Evolutionary conservation across 2,329 filamentous ascomycete genomes (phyloP).

Genomic region (Biscogniauxia sp.): DNA sequence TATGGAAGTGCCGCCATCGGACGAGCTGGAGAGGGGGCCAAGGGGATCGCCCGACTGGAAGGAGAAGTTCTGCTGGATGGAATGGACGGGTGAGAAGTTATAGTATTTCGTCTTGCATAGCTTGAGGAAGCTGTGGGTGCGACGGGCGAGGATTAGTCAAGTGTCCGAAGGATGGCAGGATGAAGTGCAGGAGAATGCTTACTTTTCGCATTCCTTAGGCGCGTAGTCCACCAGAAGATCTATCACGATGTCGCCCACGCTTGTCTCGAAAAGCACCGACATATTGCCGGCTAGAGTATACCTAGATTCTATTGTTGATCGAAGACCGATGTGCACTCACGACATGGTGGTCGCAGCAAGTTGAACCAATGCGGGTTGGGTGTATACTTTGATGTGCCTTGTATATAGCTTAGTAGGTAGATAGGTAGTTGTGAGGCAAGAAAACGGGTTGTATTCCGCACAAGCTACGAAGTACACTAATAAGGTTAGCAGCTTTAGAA

Average conservation of each 20-base stretch:
- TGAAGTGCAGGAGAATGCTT: slow-evolving; percentile 36
- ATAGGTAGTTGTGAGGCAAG: too few relatives aligned
- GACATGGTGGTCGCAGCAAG: too few relatives aligned
- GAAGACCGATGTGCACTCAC: too few relatives aligned
- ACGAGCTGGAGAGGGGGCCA: slow-evolving; percentile 77
- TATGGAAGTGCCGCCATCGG: slow-evolving; percentile 90
- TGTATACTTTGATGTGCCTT: too few relatives aligned
- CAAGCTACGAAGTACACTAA: too few relatives aligned
- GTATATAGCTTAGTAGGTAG: too few relatives aligned
- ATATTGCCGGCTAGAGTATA: slow-evolving; percentile 46
- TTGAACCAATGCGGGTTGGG: too few relatives aligned
- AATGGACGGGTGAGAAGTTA: slow-evolving; percentile 92
- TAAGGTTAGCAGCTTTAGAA: too few relatives aligned
- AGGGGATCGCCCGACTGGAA: slow-evolving; percentile 96
- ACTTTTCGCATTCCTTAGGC: slow-evolving; percentile 94
- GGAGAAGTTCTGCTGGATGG: slow-evolving; percentile 90
- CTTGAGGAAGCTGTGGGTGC: slow-evolving; percentile 79
- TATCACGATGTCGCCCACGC: slow-evolving; percentile 88
- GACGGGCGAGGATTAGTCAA: slow-evolving; percentile 45
- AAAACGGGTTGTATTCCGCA: too few relatives aligned
- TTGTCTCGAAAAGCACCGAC: slow-evolving; percentile 94
- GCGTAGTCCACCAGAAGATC: slow-evolving; percentile 87
- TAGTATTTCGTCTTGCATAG: slow-evolving; percentile 99
- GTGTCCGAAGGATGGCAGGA: slow-evolving; percentile 3
- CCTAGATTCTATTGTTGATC: too few relatives aligned